Percentiles rank a stretch among this genome's conserved stretches.
phyloP scores from a whole-genome alignment of 768 basidiomycete genomes.

The Mycena venus region DNA sequence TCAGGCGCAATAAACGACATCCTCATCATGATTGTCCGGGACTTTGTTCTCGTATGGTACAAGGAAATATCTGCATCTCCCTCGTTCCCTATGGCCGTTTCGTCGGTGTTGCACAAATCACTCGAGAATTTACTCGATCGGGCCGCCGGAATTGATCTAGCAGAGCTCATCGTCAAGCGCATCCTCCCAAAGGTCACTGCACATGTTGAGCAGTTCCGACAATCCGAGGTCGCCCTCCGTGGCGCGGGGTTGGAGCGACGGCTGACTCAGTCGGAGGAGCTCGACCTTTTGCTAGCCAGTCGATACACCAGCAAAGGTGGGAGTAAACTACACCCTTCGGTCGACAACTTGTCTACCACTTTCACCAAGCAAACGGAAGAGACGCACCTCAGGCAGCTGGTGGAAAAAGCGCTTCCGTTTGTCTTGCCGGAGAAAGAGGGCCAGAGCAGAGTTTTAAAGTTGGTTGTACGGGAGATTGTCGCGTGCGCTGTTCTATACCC shows the following conservation, averaged over 20 bases:
- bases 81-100: constrained; percentile 90
- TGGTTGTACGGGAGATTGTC: constrained; percentile 85
- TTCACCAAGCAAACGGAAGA: constrained; percentile 94
- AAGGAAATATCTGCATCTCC: constrained; percentile 86
- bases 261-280: constrained; percentile 90
- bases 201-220: constrained; percentile 91
- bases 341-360: constrained; percentile 89
- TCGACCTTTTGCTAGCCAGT: constrained; percentile 88
- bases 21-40: constrained; percentile 83
- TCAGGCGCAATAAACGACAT: constrained; percentile 85
- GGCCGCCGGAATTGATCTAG: constrained; percentile 72
- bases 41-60: constrained; percentile 95
- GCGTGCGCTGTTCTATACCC: constrained; percentile 88
- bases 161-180: constrained; percentile 83
- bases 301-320: constrained; percentile 78
- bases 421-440: constrained; percentile 84
- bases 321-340: constrained; percentile 84
- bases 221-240: constrained; percentile 88
- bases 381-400: constrained; percentile 78
- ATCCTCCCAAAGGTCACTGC: constrained; percentile 91
- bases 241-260: constrained; percentile 86
- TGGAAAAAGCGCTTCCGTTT: constrained; percentile 79
- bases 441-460: constrained; percentile 75
- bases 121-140: constrained; percentile 71
- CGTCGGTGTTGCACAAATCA: constrained; percentile 77